Conservation (phyloP, 768 basidiomycete genomes). For the Candolleomyces efflorescens region DNA sequence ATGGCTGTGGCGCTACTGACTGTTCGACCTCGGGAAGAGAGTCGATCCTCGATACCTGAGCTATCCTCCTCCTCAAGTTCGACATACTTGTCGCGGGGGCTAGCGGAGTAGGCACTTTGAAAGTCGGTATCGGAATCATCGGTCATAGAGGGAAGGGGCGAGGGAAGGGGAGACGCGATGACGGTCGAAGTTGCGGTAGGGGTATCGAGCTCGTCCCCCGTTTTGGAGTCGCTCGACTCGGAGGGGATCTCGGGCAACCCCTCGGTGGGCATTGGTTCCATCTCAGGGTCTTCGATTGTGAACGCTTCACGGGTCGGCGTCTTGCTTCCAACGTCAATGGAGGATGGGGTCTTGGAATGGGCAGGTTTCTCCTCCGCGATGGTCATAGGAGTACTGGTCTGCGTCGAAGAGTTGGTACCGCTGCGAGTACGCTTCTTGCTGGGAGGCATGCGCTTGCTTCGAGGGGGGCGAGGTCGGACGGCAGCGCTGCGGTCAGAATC, state of each 20-base stretch:
- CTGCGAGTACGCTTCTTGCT: slow-evolving; percentile 47
- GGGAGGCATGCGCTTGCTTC: slow-evolving; percentile 25
- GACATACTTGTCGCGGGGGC: slow-evolving; percentile 64
- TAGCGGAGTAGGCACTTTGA: slow-evolving; percentile 80
- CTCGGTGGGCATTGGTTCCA: slow-evolving; percentile 22
- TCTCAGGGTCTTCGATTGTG: slow-evolving; percentile 19
- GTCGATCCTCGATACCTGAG: neutral
- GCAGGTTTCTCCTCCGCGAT: slow-evolving; percentile 15
- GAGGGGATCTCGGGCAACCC: slow-evolving; percentile 20
- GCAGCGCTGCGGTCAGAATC: slow-evolving; percentile 37
- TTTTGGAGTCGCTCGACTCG: slow-evolving; percentile 27
- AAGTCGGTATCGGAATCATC: slow-evolving; percentile 85
- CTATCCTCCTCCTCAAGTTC: slow-evolving; percentile 35
- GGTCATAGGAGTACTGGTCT: slow-evolving; percentile 30
- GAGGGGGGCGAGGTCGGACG: slow-evolving; percentile 38
- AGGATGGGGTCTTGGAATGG: slow-evolving; percentile 13
- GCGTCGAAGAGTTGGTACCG: slow-evolving; percentile 61
- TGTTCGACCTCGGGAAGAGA: slow-evolving; percentile 43
- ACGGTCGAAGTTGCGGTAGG: slow-evolving; percentile 13
- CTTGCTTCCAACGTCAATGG: slow-evolving; percentile 29
- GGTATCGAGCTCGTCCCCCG: slow-evolving; percentile 3
- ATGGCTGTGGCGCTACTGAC: slow-evolving; percentile 51
- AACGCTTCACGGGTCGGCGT: slow-evolving; percentile 41
- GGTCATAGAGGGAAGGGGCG: slow-evolving; percentile 35
- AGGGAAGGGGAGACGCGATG: slow-evolving; percentile 12